These are phyloP conservation scores for Diddensiella transvaalensis DNA, from an alignment of 805 yeast species.

Conservation along the genomic window DNA sequence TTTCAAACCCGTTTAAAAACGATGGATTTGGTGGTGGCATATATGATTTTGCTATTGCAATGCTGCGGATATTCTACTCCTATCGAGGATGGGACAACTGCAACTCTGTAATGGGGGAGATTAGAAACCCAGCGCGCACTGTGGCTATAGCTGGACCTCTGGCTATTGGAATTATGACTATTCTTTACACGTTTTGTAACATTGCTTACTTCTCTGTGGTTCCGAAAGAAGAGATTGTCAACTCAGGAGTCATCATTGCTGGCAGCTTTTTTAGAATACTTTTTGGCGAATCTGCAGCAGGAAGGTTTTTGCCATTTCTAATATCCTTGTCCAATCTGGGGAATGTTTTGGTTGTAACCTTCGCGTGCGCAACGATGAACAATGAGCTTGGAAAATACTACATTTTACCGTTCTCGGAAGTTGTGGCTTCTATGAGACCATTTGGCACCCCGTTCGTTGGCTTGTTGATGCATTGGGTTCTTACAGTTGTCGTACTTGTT, in stretches of 20 bases:
- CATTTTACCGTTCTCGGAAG: conserved; percentile 46
- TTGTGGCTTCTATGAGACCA: conserved; percentile 42
- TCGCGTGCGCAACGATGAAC: conserved; percentile 57
- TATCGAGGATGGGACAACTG: conserved; percentile 72
- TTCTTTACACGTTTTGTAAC: conserved; percentile 54
- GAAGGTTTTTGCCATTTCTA: conserved; percentile 49
- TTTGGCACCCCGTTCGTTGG: conserved; percentile 42
- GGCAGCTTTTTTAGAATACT: conserved; percentile 57
- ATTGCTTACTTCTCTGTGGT: conserved; percentile 56
- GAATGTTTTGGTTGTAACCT: conserved; percentile 60
- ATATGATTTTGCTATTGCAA: conserved; percentile 53
- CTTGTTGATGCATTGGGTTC: conserved; percentile 50
- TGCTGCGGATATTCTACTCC: conserved; percentile 57
- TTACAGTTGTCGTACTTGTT: conserved; percentile 51
- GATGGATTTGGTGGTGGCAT: conserved; percentile 42
- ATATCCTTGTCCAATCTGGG: conserved; percentile 64
- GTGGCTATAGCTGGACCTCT: conserved; percentile 59
- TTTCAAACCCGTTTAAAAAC: conserved; percentile 38
- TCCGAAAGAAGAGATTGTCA: conserved; percentile 37
- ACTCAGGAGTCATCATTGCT: conserved; percentile 61
- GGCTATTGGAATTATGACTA: conserved; percentile 51
- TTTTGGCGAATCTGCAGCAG: conserved; percentile 53
- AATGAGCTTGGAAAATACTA: conserved; percentile 53
- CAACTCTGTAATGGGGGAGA: conserved; percentile 58
- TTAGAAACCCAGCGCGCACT: conserved; percentile 53